Conservation (phyloP, 805 yeast genomes). For the Kodamaea neixiangensis region DNA sequence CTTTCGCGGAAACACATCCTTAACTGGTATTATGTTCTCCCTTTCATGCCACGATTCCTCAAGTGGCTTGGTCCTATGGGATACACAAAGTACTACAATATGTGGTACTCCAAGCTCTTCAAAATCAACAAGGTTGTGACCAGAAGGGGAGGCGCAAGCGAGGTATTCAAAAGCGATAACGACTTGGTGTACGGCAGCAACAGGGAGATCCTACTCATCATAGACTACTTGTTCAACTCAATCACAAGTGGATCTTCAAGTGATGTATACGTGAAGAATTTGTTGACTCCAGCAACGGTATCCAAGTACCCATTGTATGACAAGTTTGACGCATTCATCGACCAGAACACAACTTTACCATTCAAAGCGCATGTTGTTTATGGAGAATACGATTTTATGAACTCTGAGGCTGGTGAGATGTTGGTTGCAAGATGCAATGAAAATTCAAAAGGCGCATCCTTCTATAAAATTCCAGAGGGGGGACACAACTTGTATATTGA, state of each 20-base stretch:
- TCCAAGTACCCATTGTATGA: constrained; percentile 70
- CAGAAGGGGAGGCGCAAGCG: constrained; percentile 32
- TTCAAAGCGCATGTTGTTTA: constrained; percentile 52
- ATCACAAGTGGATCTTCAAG: constrained; percentile 40
- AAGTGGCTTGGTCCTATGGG: constrained; percentile 49
- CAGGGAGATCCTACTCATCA: constrained; percentile 34
- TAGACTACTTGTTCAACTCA: constrained; percentile 45
- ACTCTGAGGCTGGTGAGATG: constrained; percentile 51
- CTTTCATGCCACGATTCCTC: constrained; percentile 50
- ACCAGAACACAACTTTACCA: constrained; percentile 18
- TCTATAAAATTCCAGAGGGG: constrained; percentile 32
- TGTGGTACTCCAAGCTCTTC: constrained; percentile 44
- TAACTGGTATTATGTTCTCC: constrained; percentile 42
- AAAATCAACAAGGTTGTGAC: constrained; percentile 39
- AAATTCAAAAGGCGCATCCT: not conserved
- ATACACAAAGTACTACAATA: constrained; percentile 33
- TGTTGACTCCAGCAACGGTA: constrained; percentile 58
- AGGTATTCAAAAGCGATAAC: constrained; percentile 24
- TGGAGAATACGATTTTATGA: constrained; percentile 79
- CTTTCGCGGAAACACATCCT: constrained; percentile 30
- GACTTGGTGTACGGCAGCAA: constrained; percentile 42
- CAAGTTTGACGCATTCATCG: constrained; percentile 38
- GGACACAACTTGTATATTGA: constrained; percentile 49
- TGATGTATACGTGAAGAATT: constrained; percentile 46
- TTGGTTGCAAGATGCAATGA: constrained; percentile 21